These are phyloP conservation scores for Vicia sativa DNA, from an alignment of 306 rosid genomes.

Conservation along the genomic window DNA sequence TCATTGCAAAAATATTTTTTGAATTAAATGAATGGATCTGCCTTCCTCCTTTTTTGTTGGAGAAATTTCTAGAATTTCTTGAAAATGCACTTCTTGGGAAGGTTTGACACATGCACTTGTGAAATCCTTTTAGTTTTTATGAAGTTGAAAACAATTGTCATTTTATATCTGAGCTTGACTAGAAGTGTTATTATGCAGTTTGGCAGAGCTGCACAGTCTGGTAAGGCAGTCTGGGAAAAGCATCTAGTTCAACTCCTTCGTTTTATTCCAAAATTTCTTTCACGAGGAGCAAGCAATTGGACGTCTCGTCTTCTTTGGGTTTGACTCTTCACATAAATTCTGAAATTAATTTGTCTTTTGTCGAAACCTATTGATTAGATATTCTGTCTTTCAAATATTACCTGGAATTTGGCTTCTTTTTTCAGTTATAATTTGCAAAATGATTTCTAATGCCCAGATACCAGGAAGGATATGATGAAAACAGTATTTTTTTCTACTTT, in stretches of 20 bases:
- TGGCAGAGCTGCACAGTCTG: slow-evolving; percentile 44
- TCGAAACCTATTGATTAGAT: slow-evolving; percentile 11
- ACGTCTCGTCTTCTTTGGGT: slow-evolving; percentile 85
- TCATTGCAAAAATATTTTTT: slow-evolving; percentile 68
- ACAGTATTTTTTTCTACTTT: too few species aligned
- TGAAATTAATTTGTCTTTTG: slow-evolving; percentile 14
- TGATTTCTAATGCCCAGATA: background rate
- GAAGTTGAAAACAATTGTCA: slow-evolving; percentile 28
- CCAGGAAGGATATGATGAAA: background rate
- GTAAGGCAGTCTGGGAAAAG: slow-evolving; percentile 63
- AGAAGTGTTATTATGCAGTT: slow-evolving; percentile 49
- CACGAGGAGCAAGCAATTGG: slow-evolving; percentile 55
- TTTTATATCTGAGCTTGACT: slow-evolving; percentile 20
- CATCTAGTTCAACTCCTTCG: slow-evolving; percentile 67
- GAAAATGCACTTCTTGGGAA: slow-evolving; percentile 72
- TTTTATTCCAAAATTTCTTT: slow-evolving; percentile 74
- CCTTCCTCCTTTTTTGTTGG: slow-evolving; percentile 59
- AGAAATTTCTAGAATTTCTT: slow-evolving; percentile 67
- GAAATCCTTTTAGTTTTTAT: slow-evolving; percentile 17
- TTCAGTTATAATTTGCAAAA: slow-evolving; percentile 4
- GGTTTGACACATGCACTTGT: slow-evolving; percentile 53
- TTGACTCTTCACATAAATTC: slow-evolving; percentile 31
- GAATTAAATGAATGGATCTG: slow-evolving; percentile 60
- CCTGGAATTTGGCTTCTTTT: background rate
- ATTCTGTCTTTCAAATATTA: slow-evolving; percentile 12